Evolutionary conservation across 345 rosid genomes (phyloP).

Genomic region (Ricinus communis): DNA sequence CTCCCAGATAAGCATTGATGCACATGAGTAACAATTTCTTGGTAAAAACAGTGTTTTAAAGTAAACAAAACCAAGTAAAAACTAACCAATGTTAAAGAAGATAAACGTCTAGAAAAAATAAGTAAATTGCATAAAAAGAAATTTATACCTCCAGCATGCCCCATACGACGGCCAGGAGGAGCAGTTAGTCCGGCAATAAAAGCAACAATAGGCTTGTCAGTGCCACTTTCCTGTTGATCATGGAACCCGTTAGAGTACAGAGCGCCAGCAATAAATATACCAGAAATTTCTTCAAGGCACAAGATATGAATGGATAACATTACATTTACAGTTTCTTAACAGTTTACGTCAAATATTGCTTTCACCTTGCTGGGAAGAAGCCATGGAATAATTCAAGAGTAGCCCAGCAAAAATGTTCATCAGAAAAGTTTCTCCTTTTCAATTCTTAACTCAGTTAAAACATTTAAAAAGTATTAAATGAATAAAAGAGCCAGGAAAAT

Average conservation of each 20-base stretch:
- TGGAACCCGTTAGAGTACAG: neutral
- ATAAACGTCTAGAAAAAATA: no score
- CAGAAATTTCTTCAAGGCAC: neutral
- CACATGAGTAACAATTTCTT: neutral
- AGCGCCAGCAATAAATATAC: neutral
- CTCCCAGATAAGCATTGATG: neutral
- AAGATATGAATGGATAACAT: neutral
- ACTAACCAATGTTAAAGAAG: no score
- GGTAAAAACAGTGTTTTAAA: no score
- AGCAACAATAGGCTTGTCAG: slow-evolving; percentile 91
- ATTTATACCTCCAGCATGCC: slow-evolving; percentile 95
- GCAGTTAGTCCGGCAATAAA: slow-evolving; percentile 99
- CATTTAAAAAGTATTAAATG: neutral
- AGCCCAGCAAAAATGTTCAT: neutral
- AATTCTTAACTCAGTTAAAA: neutral
- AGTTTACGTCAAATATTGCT: neutral
- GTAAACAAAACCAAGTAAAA: neutral
- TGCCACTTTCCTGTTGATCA: slow-evolving; percentile 82
- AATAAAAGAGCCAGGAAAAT: neutral
- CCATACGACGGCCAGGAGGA: slow-evolving; percentile 98
- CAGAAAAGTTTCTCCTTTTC: neutral
- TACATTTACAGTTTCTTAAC: neutral
- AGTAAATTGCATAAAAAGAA: neutral
- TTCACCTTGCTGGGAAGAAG: neutral
- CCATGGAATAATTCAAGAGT: neutral